Conservation (phyloP, 1,284 basidiomycete species). For the Trichosporon asahii region DNA sequence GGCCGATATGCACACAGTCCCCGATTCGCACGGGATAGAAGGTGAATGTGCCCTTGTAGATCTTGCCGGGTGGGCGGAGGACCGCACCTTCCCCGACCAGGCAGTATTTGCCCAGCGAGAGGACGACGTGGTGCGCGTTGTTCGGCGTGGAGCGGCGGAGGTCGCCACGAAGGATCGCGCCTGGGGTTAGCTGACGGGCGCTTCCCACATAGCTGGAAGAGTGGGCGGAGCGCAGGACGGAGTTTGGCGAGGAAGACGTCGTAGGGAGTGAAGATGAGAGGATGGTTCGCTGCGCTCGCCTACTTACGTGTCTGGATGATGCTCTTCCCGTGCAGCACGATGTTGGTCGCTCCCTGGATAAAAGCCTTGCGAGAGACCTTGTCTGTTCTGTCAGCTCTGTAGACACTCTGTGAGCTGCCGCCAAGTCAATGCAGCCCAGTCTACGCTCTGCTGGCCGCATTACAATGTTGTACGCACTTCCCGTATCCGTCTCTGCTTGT, state of each 20-base stretch:
- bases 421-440: too few species aligned
- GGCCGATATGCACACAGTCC: constrained; percentile 90
- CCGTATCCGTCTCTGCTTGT: constrained; percentile 47
- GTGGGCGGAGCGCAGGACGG: neutral
- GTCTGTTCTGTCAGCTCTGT: constrained; percentile 51
- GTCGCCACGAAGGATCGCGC: constrained; percentile 39
- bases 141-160: constrained; percentile 66
- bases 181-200: constrained; percentile 23
- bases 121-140: constrained; percentile 66
- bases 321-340: constrained; percentile 94
- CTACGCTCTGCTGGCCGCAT: too few species aligned
- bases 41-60: constrained; percentile 72
- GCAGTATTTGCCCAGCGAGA: constrained; percentile 89
- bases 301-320: constrained; percentile 73
- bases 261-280: neutral
- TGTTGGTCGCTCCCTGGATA: constrained; percentile 94
- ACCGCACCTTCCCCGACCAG: constrained; percentile 83
- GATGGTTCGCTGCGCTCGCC: neutral
- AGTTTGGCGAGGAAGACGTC: too few species aligned
- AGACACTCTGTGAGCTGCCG: too few species aligned
- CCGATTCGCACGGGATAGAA: constrained; percentile 98
- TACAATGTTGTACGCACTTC: constrained; percentile 43
- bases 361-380: constrained; percentile 88
- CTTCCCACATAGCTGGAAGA: too few species aligned
- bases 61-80: constrained; percentile 61